Evolutionary conservation across 257 asterid species (phyloP), one percentile per base, ranked within the genome.

Genomic region (Cynanchum wilfordii): DNA sequence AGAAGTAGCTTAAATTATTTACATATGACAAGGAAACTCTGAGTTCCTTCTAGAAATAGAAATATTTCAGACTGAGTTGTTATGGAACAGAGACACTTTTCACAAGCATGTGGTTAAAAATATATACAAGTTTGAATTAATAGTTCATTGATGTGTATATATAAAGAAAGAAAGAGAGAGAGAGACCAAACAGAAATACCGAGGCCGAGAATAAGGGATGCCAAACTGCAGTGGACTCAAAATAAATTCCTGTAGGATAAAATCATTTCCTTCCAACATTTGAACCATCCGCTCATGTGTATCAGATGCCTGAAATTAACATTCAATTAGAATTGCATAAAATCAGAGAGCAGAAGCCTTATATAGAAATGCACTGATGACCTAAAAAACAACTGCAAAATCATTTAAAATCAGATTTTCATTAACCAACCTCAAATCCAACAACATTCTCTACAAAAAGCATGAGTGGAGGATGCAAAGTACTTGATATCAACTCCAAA

Each of bases 371-470:
- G 16, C 36, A 24, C 8, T 10, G 15, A 68, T 54, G 55, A 36
- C 50, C 20, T 5, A 20, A 19, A 24, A 29, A 42, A 27, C 27
- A 45, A 44, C 11, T 29, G 10, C 25, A 60, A 51, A 62, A 62
- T 50, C 15, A 57, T 29, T 42, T 68, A 38, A 60, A 44, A 38
- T 20, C 11, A 29, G 40, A 58, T 59, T 24, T 52, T 60, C 12
- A 38, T 22, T 4, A 52, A 78, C 89, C 67, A 76, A 94, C 99
- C 99, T 94, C 97, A 84, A 91, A 94, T 56, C 99, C 99, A 79
- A 94, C 99, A 71, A 94, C 99, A 79, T 94, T 91, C 86, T 94
- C 99, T 76, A 94, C 99, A 86, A 91, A 88, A 13, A 94, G 86
- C 87, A 88, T 84, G 62, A 79, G 83, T 0, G 97, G 99, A 80